These are phyloP conservation scores for Eleusine coracana DNA, from an alignment of 176 grass and related monocot species.

Conservation along the genomic window DNA sequence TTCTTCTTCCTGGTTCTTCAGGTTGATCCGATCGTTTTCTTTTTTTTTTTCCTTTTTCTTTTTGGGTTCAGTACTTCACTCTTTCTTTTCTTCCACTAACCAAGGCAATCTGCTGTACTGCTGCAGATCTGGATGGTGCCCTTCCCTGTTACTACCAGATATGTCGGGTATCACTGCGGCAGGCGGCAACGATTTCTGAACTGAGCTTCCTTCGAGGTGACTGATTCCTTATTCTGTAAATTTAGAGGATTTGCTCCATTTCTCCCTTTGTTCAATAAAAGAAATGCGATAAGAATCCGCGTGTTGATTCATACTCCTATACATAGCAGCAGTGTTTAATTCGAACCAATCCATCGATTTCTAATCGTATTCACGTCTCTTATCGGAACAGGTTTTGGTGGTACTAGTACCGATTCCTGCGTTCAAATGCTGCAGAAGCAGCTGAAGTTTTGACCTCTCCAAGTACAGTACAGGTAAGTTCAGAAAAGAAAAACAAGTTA, in stretches of 20 bases:
- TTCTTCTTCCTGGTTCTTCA: neutral
- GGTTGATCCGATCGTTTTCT: neutral
- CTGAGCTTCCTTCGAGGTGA: too few species aligned
- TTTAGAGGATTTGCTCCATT: neutral
- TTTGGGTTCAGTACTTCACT: too few species aligned
- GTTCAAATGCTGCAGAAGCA: too few species aligned
- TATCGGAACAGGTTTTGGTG: too few species aligned
- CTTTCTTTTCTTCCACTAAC: too few species aligned
- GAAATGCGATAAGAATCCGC: neutral
- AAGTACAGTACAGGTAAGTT: too few species aligned
- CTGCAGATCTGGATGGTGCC: conserved; percentile 24
- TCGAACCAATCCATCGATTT: too few species aligned
- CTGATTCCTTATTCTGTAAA: neutral
- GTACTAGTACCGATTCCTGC: too few species aligned
- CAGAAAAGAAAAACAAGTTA: too few species aligned
- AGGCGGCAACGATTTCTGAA: neutral
- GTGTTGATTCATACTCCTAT: neutral
- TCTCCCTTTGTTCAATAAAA: neutral
- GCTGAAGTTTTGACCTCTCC: too few species aligned
- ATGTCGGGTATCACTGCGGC: neutral
- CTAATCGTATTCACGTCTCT: too few species aligned
- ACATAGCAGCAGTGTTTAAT: neutral
- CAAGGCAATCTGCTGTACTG: neutral
- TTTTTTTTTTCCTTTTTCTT: too few species aligned
- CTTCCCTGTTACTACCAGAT: neutral